Percentiles rank a stretch among this genome's conserved stretches.
phyloP scores from a whole-genome alignment of 108 stramenopile species.

The Aureococcus anophagefferens region DNA sequence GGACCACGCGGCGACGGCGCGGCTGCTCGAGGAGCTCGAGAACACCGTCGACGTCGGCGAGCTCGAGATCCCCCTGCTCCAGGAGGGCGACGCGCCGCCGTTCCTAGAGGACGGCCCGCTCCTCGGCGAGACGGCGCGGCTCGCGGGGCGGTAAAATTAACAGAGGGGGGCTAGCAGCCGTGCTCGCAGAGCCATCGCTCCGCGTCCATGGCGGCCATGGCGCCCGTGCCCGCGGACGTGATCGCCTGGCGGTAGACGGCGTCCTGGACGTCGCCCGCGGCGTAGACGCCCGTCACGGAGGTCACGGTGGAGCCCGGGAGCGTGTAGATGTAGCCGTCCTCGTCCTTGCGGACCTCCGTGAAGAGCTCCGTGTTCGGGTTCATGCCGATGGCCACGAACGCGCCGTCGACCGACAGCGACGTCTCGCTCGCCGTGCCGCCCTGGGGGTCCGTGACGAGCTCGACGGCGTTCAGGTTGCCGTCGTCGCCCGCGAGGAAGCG shows the following conservation, averaged over 20 bases:
- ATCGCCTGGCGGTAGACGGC: constrained; percentile 48
- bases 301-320: constrained; percentile 24
- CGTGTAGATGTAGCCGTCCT: constrained; percentile 24
- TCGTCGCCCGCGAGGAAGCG: constrained; percentile 21
- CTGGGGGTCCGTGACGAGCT: constrained; percentile 3
- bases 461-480: constrained; percentile 22
- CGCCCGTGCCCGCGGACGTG: constrained; percentile 53
- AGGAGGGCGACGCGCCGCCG: too few species aligned
- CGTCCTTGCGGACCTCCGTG: constrained; percentile 17
- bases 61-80: too few species aligned
- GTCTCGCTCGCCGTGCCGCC: neutral
- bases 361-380: constrained; percentile 37
- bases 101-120: too few species aligned
- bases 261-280: constrained; percentile 58
- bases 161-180: neutral
- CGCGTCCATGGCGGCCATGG: constrained; percentile 58
- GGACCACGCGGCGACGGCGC: too few species aligned
- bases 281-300: constrained; percentile 53
- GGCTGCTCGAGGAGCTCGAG: too few species aligned
- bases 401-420: constrained; percentile 18
- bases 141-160: too few species aligned
- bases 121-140: too few species aligned
- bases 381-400: constrained; percentile 40
- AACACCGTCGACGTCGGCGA: too few species aligned
- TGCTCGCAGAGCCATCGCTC: constrained; percentile 46